Conservation (phyloP, 2,329 filamentous ascomycete species). For the Ceratocystis papillata region DNA sequence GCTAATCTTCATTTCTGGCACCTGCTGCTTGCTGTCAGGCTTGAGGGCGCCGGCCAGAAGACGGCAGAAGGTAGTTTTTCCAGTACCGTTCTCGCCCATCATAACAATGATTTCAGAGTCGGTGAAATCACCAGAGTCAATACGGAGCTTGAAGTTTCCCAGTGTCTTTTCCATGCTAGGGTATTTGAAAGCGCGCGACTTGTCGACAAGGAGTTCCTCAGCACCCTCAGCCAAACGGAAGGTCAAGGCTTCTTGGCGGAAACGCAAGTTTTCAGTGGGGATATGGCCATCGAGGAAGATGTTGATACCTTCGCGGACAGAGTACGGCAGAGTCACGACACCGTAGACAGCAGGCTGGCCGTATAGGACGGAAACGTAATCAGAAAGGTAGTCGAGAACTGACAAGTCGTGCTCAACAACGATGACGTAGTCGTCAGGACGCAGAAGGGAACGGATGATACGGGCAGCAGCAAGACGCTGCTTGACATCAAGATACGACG, state of each 20-base stretch:
- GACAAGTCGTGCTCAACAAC: conserved; percentile 99
- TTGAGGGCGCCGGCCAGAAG: conserved; percentile 88
- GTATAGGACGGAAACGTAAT: conserved; percentile 96
- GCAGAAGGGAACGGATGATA: conserved; percentile 82
- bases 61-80: conserved; percentile 97
- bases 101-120: conserved; percentile 98
- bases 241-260: conserved; percentile 91
- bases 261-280: conserved; percentile 94
- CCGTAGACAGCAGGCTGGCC: conserved; percentile 91
- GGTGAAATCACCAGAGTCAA: conserved; percentile 79
- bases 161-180: conserved; percentile 88
- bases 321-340: conserved; percentile 91
- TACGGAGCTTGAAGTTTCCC: conserved; percentile 71
- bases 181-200: conserved; percentile 74
- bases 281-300: conserved; percentile 98
- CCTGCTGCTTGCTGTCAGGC: conserved; percentile 65
- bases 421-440: conserved; percentile 88
- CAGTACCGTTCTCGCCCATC: conserved; percentile 99
- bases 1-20: conserved; percentile 92
- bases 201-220: conserved; percentile 80
- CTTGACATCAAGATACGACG: conserved; percentile 98
- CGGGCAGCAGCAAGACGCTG: conserved; percentile 87
- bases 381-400: conserved; percentile 94
- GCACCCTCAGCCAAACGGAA: conserved; percentile 86
- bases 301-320: conserved; percentile 97